Conservation (phyloP, 768 basidiomycete species). For the Hericium rajendrae region DNA sequence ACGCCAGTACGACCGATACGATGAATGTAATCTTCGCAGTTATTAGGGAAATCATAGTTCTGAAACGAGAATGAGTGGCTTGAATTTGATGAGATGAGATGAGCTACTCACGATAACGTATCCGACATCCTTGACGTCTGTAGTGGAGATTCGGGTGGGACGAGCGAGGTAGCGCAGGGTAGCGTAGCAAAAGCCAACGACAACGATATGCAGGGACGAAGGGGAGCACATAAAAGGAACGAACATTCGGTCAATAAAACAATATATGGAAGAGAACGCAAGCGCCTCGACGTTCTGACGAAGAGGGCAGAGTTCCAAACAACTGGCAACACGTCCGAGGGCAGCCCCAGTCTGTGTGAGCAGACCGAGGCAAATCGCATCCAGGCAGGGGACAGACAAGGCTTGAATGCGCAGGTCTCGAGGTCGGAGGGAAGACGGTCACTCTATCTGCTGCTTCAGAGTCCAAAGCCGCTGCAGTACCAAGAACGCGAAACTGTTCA, state of each 20-base stretch:
- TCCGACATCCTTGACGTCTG: slow-evolving; percentile 98
- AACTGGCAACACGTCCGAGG: slow-evolving; percentile 29
- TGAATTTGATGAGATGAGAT: slow-evolving; percentile 3
- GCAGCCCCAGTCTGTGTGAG: slow-evolving; percentile 24
- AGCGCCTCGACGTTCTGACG: slow-evolving; percentile 38
- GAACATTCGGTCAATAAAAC: slow-evolving; percentile 39
- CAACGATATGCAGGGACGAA: slow-evolving; percentile 9
- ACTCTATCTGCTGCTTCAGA: slow-evolving; percentile 24
- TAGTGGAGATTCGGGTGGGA: slow-evolving; percentile 19
- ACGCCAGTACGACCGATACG: slow-evolving; percentile 97
- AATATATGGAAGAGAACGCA: slow-evolving; percentile 28
- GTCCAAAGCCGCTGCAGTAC: slow-evolving; percentile 45
- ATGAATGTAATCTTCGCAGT: slow-evolving; percentile 97
- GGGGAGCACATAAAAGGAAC: slow-evolving; percentile 26
- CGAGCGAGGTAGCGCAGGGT: slow-evolving; percentile 16
- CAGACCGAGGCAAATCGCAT: slow-evolving; percentile 31
- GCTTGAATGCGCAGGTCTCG: slow-evolving; percentile 34
- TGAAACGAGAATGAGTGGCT: slow-evolving; percentile 21
- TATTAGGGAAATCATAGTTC: slow-evolving; percentile 98
- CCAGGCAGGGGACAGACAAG: slow-evolving; percentile 46
- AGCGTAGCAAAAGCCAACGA: slow-evolving; percentile 9
- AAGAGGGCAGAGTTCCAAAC: slow-evolving; percentile 22
- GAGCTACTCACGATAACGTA: slow-evolving; percentile 78
- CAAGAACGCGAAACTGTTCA: slow-evolving; percentile 38
- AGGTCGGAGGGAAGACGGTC: slow-evolving; percentile 26